Evolutionary conservation across 257 asterid genomes (phyloP), one percentile per base, ranked within the genome.

Genomic region (Vinca minor): DNA sequence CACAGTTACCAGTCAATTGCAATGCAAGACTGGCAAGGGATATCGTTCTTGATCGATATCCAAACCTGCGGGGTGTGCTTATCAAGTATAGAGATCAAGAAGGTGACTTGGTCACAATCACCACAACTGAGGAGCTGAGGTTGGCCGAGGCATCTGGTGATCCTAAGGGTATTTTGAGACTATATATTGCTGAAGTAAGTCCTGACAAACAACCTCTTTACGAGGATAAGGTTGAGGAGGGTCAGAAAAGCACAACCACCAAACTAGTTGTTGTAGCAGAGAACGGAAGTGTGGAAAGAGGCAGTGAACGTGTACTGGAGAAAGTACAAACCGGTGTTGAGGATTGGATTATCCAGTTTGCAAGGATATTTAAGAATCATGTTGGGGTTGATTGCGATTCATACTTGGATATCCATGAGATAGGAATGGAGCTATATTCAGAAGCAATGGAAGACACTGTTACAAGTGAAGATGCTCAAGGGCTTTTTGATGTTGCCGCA

Each of bases 371-470:
- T 75, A 88, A 83, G 87, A 86, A 80, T 73, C 94, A 91, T 63
- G 94, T 88, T 29, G 98, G 98, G 63, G 76, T 91, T 47, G 98
- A 91, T 34, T 83, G 82, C 38, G 96, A 88, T 75, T 74, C 96
- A 5, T 88, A 85, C 84, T 70, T 91, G 81, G 96, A 91, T 71
- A 82, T 91, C 73, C 94, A 91, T 62, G 95, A 84, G 72, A 74
- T 87, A 48, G 96, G 98, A 29, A 88, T 83, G 85, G 84, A 91
- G 68, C 74, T 91, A 65, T 91, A 88, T 71, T 81, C 94, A 1
- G 94, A 91, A 83, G 96, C 96, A 56, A 77, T 88, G 89, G 95
- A 91, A 72, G 98, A 88, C 36, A 73, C 86, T 35, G 81, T 91
- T 64, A 84, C 98, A 47, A 82, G 89, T 69, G 95, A 86, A 70